These are phyloP conservation scores for Rhodomyrtus tomentosa DNA, from an alignment of 345 rosid genomes.

Conservation along the genomic window DNA sequence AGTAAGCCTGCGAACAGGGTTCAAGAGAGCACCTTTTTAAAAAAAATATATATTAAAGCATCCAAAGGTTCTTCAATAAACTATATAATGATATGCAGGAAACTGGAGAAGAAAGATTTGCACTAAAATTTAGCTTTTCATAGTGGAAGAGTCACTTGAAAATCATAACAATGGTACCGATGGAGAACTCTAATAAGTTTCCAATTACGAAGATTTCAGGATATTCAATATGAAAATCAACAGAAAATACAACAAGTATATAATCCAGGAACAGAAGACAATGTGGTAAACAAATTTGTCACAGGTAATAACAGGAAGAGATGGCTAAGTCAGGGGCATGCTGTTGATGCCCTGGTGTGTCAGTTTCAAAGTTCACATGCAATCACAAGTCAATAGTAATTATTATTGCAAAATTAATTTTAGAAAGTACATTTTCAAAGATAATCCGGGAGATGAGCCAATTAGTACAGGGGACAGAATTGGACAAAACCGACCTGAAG, in stretches of 20 bases:
- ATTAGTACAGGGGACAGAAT: background rate
- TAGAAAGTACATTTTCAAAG: background rate
- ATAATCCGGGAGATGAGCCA: background rate
- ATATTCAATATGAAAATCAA: background rate
- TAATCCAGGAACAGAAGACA: background rate
- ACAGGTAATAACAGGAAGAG: background rate
- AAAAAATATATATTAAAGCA: background rate
- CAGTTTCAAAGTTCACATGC: background rate
- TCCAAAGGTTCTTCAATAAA: background rate
- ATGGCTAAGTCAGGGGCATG: background rate
- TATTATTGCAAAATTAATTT: no score
- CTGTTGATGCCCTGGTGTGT: background rate
- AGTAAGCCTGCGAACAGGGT: background rate
- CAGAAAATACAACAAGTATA: background rate
- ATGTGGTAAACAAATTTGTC: background rate
- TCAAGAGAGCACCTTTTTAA: background rate
- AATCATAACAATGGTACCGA: background rate
- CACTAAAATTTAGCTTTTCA: background rate
- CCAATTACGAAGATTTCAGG: background rate
- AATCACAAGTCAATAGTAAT: background rate
- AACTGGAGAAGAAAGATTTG: background rate
- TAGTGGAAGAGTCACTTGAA: no score
- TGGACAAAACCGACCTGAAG: constrained; percentile 37
- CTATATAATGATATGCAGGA: background rate
- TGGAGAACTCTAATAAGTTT: background rate